Conservation (phyloP, 106 monocot species). For the Platanthera zijinensis region DNA sequence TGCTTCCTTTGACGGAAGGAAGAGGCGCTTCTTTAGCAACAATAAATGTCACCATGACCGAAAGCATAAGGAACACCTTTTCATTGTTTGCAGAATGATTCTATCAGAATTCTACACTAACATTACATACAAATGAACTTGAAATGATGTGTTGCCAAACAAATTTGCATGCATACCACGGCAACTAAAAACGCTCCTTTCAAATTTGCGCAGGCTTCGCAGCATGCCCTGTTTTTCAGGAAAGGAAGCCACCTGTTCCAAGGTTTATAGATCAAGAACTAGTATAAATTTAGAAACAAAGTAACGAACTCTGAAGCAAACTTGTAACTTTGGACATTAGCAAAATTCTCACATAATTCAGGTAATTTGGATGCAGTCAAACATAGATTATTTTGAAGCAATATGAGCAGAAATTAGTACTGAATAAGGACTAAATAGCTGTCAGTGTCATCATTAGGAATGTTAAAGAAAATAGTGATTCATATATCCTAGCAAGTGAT, state of each 20-base stretch:
- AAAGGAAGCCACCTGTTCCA: constrained; percentile 93
- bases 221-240: constrained; percentile 74
- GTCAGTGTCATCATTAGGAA: too few species aligned
- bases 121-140: too few species aligned
- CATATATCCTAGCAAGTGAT: too few species aligned
- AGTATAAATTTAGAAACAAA: too few species aligned
- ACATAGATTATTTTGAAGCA: too few species aligned
- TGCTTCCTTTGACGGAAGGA: constrained; percentile 7
- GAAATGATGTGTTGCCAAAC: too few species aligned
- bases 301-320: too few species aligned
- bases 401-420: too few species aligned
- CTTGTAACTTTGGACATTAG: neutral
- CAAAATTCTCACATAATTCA: neutral
- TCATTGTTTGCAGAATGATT: constrained; percentile 1
- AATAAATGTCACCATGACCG: constrained; percentile 34
- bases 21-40: constrained; percentile 45
- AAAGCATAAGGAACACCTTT: constrained; percentile 38
- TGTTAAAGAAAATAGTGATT: too few species aligned
- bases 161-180: constrained; percentile 45
- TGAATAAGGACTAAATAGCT: too few species aligned
- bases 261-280: neutral
- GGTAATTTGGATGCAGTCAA: neutral
- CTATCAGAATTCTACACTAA: neutral
- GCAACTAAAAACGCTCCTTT: constrained; percentile 97
- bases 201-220: constrained; percentile 94